Evolutionary conservation across 805 yeast genomes (phyloP), one percentile per base, ranked within the genome.

Genomic region (Candida ulmi): DNA sequence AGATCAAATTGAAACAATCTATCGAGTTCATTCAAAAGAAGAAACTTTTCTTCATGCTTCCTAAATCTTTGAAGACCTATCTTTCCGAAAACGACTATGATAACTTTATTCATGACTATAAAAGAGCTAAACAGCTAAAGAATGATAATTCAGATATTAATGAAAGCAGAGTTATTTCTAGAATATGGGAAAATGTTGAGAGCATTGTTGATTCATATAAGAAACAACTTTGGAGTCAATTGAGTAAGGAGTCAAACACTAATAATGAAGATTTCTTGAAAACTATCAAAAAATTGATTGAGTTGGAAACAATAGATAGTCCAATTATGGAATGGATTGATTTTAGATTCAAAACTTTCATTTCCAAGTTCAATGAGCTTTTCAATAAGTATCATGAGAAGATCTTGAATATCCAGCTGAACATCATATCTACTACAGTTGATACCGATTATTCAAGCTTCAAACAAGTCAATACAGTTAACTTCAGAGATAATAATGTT

Each of bases 281-380:
- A 11, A 52, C 69, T 11, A 71, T 82, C 18, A 66, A 71, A n/a
- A 74, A 72, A 46, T 62, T 83, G 26, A 57, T 80, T 33, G 86
- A 82, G 44, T 61, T 84, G 26, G 83, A 80, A n/a, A 70, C 74
- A 2, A 71, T 66, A 34, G 80, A 76, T 40, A 81, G 78, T 53
- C 91, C 91, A 5, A 74, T 83, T 6, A 55, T 69, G 17, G 76
- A 72, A 38, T 83, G 88, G 78, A 69, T 83, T 23, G 63, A 70
- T 31, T 60, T 72, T 16, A 81, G 73, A 50, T 67, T 69, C 34
- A 61, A 63, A 18, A 55, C 55, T 16, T 65, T 77, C 42, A 55
- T 60, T 8, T 46, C 51, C 2, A 60, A 62, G 37, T 58, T 77
- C 24, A 60, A 62, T 17, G 67, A 69, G 17, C 64, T 64, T 4